Evolutionary conservation across 768 basidiomycete species (phyloP).

Genomic region (Infundibulicybe gibba): DNA sequence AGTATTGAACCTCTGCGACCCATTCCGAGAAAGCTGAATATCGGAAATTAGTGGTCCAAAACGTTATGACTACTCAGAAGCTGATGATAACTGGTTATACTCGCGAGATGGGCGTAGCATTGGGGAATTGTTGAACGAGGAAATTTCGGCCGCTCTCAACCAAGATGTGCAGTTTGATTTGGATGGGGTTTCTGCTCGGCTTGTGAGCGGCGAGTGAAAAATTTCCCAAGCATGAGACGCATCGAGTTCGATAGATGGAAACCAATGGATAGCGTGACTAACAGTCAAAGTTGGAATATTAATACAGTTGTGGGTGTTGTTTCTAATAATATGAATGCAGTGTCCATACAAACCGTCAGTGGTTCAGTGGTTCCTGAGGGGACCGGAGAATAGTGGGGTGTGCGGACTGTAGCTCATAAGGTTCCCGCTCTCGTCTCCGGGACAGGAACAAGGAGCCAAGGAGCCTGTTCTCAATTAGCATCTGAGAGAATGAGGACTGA

Average conservation of each 20-base stretch:
- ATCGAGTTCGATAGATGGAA: no score
- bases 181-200: constrained; percentile 13
- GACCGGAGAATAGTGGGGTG: constrained; percentile 1
- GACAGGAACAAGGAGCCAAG: constrained; percentile 65
- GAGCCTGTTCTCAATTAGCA: constrained; percentile 35
- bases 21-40: background rate
- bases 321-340: no score
- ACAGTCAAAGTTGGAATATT: no score
- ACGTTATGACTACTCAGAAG: constrained; percentile 74
- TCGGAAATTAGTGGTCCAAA: constrained; percentile 72
- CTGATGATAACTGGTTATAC: constrained; percentile 70
- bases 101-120: constrained; percentile 61
- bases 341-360: no score
- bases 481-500: background rate
- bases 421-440: constrained; percentile 40
- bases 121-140: constrained; percentile 60
- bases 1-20: constrained; percentile 10
- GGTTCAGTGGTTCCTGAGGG: background rate
- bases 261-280: no score
- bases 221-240: no score
- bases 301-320: constrained; percentile 3
- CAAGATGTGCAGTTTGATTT: constrained; percentile 27
- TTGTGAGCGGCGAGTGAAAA: background rate
- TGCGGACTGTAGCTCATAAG: constrained; percentile 5
- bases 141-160: constrained; percentile 43